phyloP scores from a whole-genome alignment of 2,329 filamentous ascomycete species.

The Beauveria rudraprayagi region DNA sequence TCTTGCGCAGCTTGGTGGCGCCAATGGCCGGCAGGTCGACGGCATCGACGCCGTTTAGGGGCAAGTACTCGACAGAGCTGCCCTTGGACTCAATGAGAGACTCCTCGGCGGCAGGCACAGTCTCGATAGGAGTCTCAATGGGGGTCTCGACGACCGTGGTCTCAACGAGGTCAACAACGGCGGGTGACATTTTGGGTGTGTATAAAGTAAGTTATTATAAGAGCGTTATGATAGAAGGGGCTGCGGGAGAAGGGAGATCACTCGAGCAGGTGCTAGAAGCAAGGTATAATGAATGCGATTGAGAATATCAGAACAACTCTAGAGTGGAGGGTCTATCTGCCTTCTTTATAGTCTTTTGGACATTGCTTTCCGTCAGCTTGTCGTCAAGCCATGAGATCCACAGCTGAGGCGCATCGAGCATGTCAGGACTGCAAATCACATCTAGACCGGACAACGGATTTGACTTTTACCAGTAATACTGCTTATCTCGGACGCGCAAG shows the following conservation, averaged over 20 bases:
- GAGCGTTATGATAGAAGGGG: neutral
- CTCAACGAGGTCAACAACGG: constrained; percentile 8
- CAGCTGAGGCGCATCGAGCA: neutral
- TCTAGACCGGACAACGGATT: constrained; percentile 6
- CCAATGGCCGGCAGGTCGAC: constrained; percentile 16
- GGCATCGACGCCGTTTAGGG: constrained; percentile 12
- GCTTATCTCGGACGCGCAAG: constrained; percentile 5
- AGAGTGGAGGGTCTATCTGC: neutral
- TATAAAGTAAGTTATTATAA: neutral
- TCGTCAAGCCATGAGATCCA: neutral
- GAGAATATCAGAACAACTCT: neutral
- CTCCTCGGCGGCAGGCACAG: neutral
- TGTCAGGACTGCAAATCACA: neutral
- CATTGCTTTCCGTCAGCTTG: neutral
- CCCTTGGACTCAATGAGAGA: constrained; percentile 8
- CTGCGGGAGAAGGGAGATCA: neutral
- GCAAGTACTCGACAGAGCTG: constrained; percentile 8
- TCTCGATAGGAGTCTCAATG: neutral
- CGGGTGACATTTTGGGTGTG: constrained; percentile 2
- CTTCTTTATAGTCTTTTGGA: constrained; percentile 5
- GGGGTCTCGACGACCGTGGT: constrained; percentile 1
- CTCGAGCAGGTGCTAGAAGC: neutral
- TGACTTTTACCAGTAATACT: constrained; percentile 9
- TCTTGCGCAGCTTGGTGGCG: constrained; percentile 31
- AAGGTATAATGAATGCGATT: neutral